Percentiles rank a stretch among this genome's conserved stretches.
These are phyloP conservation scores for Paramecium tetraurelia DNA, from an alignment of 73 alveolate genomes.

Conservation along the genomic window DNA sequence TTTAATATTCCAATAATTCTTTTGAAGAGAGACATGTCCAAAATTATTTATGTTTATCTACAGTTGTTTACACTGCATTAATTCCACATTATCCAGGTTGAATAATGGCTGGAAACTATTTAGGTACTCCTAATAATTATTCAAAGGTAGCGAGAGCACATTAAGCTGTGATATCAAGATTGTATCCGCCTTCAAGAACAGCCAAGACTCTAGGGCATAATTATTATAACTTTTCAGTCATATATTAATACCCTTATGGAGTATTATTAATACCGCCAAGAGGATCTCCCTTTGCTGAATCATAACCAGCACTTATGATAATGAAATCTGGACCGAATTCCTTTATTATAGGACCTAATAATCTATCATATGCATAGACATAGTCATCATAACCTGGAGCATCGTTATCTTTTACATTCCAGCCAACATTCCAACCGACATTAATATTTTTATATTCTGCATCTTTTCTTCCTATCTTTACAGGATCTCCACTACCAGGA, in stretches of 20 bases:
- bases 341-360: conserved; percentile 83
- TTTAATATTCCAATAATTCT: neutral
- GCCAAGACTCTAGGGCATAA: conserved; percentile 16
- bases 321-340: conserved; percentile 95
- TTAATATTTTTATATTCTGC: conserved; percentile 90
- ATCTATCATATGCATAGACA: conserved; percentile 82
- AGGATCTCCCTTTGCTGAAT: conserved; percentile 96
- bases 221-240: conserved; percentile 34
- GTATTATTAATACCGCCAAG: conserved; percentile 92
- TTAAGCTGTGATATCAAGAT: conserved; percentile 14
- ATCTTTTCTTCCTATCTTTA: conserved; percentile 77
- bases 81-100: neutral
- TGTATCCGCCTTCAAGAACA: conserved; percentile 59
- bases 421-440: conserved; percentile 74
- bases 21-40: neutral
- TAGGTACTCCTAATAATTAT: conserved; percentile 43
- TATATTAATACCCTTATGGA: conserved; percentile 76
- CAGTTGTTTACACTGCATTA: neutral
- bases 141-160: conserved; percentile 37
- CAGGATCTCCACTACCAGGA: conserved; percentile 81
- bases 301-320: conserved; percentile 97
- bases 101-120: neutral
- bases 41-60: conserved; percentile 16
- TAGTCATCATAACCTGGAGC: conserved; percentile 93
- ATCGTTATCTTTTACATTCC: conserved; percentile 51